Base-by-base conservation (phyloP, 1,284 basidiomycete genomes). In the Baeospora myosura region DNA sequence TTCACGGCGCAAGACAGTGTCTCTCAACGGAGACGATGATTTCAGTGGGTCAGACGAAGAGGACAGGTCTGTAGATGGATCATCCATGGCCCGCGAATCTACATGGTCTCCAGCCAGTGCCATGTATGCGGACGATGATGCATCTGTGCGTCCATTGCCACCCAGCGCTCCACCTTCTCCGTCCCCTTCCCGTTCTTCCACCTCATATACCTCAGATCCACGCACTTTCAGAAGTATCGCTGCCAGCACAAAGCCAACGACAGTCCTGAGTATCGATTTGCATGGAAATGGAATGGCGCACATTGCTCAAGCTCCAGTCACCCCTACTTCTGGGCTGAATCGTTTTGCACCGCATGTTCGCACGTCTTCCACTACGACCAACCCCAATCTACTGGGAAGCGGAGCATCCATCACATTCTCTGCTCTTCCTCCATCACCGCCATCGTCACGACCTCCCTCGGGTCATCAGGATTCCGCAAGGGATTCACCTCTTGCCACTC, bases 181-280 rank as follows among this genome's bases (percentile, higher is more conserved):
- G 2, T 83, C 87, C 0, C 87, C 85, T 5, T 88, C 81, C 5
- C 80, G 73, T 45, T 87, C 81, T 2, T 83, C 85, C 6, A 83
- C 84, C 0, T 86, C 87, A 1, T 85, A 86, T 59, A 69, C 87
- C 31, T 87, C 83, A 11, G 74, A 88, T 55, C 73, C 82, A n/a
- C 74, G 79, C 39, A 88, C 85, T 3, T 85, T 88, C 65, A 71
- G 74, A 55, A 88, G 83, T 55, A 81, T 86, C 52, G 77, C 87
- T 17, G 88, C 90, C 0, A 91, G 88, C 56, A 98, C 94, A 4
- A 97, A 97, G 61, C 94, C 92, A 2, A 98, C 94, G 2, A 98
- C 94, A 0, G 63, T 96, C 20, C 73, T 96, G 32, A 92, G 88
- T 51, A 77, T 95, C 46, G 93, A 97, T 55, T 64, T 90, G 12